Evolutionary conservation across 345 rosid genomes (phyloP), one percentile per base, ranked within the genome.

Genomic region (Dipteronia dyeriana): DNA sequence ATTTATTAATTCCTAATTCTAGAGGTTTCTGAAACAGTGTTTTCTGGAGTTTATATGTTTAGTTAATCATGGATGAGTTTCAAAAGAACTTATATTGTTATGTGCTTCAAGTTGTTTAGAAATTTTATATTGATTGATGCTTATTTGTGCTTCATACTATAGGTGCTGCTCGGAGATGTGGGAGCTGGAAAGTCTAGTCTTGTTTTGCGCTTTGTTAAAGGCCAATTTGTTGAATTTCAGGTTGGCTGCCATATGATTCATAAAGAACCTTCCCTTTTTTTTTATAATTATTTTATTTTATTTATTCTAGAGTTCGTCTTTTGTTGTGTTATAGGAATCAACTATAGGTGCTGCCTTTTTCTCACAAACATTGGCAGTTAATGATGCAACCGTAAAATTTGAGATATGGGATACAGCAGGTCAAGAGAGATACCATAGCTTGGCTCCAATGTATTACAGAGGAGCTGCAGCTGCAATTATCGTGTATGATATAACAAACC

Each of bases 341-440:
- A 96, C 97, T 25, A 96, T 96, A 0, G 97, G 99, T 38, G 99
- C 99, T 54, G 99, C 97, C 19, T 94, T 96, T 75, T 96, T 96
- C 84, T 92, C 98, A 31, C 99, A 96, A 83, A 91, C 98, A 29
- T 70, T 96, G 86, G 95, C 95, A n/a, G 98, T 90, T 47, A 92
- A 92, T 78, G 98, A 94, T 75, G 95, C 95, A 0, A 94, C 97
- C 23, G 95, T 96, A 1, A 96, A 96, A 80, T 96, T 96, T 87
- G 99, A 96, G 88, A 96, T 96, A 16, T 96, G 99, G 99, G 99
- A 96, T 84, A 96, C 99, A 45, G 99, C 99, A 0, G 99, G 99
- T 41, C 99, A 96, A 77, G 97, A 96, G 88, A 87, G 97, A 41
- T 96, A 96, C 75, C 99, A 94, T 79, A 96, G 99, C 80, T 86